These are phyloP conservation scores for Teunomyces kruisii DNA, from an alignment of 805 yeast genomes.

Conservation along the genomic window DNA sequence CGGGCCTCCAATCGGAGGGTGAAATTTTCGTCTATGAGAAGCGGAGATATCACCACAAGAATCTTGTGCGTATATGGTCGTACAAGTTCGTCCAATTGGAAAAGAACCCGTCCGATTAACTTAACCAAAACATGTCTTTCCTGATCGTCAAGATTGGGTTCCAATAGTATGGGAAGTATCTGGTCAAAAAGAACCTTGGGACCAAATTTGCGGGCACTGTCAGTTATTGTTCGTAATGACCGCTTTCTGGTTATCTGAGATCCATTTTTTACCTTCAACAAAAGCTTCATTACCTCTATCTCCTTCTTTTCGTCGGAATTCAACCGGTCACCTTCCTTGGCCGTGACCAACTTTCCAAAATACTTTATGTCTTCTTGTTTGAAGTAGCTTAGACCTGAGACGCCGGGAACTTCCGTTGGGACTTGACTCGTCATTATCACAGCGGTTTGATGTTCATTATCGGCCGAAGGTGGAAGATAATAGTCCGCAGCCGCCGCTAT, in stretches of 20 bases:
- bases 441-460: conserved; percentile 20
- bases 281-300: conserved; percentile 56
- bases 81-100: conserved; percentile 61
- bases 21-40: conserved; percentile 75
- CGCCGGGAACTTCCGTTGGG: conserved; percentile 61
- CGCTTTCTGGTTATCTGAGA: conserved; percentile 63
- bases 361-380: conserved; percentile 70
- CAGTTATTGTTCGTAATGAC: conserved; percentile 66
- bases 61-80: conserved; percentile 75
- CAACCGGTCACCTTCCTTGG: conserved; percentile 33
- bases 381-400: conserved; percentile 64
- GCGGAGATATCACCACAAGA: conserved; percentile 71
- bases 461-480: conserved; percentile 52
- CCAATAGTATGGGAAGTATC: conserved; percentile 74
- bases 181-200: conserved; percentile 66
- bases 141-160: conserved; percentile 69
- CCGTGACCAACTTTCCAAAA: conserved; percentile 55
- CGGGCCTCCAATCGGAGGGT: conserved; percentile 76
- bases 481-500: conserved; percentile 29
- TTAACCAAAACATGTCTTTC: conserved; percentile 84
- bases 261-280: conserved; percentile 79
- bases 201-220: conserved; percentile 63
- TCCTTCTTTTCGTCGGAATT: conserved; percentile 58
- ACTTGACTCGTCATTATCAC: conserved; percentile 28
- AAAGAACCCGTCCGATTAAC: conserved; percentile 66